Evolutionary conservation across 768 basidiomycete species (phyloP).

Genomic region (Rhodotorula babjevae): DNA sequence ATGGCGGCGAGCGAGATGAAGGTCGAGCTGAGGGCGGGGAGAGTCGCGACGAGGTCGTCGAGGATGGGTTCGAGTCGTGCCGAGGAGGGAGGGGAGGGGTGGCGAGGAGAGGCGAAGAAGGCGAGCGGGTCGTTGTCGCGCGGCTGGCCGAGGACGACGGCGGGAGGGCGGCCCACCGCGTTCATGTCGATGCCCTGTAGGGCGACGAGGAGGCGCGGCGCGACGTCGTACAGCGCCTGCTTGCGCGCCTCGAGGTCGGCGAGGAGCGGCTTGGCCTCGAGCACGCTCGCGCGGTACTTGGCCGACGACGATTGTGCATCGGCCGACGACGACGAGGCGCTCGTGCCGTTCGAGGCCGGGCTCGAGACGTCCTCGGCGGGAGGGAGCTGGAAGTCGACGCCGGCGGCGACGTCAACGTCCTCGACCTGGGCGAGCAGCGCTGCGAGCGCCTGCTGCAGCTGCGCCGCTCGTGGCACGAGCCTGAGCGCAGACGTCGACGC

Average conservation of each 20-base stretch:
- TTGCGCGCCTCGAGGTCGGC: slow-evolving; percentile 65
- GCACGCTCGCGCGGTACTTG: slow-evolving; percentile 60
- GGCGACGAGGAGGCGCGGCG: slow-evolving; percentile 58
- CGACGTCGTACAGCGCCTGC: slow-evolving; percentile 72
- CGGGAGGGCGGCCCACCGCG: background rate
- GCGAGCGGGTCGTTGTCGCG: slow-evolving; percentile 22
- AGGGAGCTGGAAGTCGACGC: slow-evolving; percentile 60
- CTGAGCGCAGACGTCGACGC: background rate
- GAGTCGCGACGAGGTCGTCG: slow-evolving; percentile 11
- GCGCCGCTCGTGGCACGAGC: slow-evolving; percentile 43
- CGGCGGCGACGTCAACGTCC: slow-evolving; percentile 71
- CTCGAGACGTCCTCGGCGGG: background rate
- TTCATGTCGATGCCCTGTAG: slow-evolving; percentile 49
- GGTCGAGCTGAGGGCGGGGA: slow-evolving; percentile 24
- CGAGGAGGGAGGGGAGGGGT: background rate
- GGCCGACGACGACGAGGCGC: background rate
- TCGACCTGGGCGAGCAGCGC: slow-evolving; percentile 59
- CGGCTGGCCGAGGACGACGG: slow-evolving; percentile 12
- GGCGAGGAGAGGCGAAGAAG: background rate
- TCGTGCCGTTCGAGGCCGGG: slow-evolving; percentile 1
- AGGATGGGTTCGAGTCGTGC: background rate
- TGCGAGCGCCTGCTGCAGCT: slow-evolving; percentile 52
- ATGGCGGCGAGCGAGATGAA: slow-evolving; percentile 24
- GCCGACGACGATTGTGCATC: slow-evolving; percentile 34
- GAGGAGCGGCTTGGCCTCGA: slow-evolving; percentile 63